Base-by-base conservation (phyloP, 371 early-diverging fungal species). In the Syncephalastrum sp. region DNA sequence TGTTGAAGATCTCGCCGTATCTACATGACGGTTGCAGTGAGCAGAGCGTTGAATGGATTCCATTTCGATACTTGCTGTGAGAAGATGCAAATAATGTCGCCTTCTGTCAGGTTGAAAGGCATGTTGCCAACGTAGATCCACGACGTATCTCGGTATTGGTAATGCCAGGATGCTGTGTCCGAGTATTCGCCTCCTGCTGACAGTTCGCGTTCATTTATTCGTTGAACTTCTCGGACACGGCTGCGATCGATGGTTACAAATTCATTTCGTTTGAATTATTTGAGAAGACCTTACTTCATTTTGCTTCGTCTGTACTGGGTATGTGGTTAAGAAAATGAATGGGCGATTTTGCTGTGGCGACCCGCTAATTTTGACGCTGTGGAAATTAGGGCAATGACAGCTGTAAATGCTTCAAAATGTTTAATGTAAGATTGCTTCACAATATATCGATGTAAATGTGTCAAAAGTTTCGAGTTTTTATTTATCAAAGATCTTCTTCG, bases 91-190 rank as follows among this genome's bases (percentile, higher is more conserved):
- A 95, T 84, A 55, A 95, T 61, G 66, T 97, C 97, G 45, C 96
- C 96, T 69, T 97, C 98, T 19, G 91, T 92, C 46, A 95, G 69
- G n/a, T 93, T 87, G 67, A 66, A 93, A 0, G 88, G 83, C 0
- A 97, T 62, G 5, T 91, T 90, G 49, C 96, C 96, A n/a, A 83
- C 85, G 77, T 84, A 96, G 29, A 96, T 77, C 74, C 95, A 94
- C 0, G 97, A 88, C 6, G 93, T 90, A 61, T 95, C 87, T 66
- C 82, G 87, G 73, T 92, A 95, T 58, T 93, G 89, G 42, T 83
- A 88, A 72, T 96, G 97, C 96, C 96, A 96, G 15, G 92, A 91
- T 19, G 69, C 81, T 1, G 74, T 57, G 15, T 68, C 79, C 10
- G 78, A 74, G 55, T 64, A 78, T 16, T 69, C 69, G 4, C 70